Evolutionary conservation across 768 basidiomycete genomes (phyloP).

Genomic region (Trametes coccinea): DNA sequence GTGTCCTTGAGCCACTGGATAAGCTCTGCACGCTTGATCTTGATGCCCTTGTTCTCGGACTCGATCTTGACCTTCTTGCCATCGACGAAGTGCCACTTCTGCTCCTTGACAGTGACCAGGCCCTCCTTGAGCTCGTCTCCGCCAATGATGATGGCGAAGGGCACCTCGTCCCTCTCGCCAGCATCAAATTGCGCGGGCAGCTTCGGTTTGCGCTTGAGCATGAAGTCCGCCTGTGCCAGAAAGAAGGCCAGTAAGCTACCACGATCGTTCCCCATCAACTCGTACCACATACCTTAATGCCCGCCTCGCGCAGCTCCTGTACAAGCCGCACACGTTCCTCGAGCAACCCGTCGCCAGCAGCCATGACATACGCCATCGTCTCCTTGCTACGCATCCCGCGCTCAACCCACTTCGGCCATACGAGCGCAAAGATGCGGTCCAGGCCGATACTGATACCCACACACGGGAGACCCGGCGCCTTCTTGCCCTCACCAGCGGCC

Average conservation of each 20-base stretch:
- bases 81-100: constrained; percentile 74
- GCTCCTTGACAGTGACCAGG: constrained; percentile 88
- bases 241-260: constrained; percentile 7
- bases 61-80: constrained; percentile 66
- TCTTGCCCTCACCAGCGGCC: constrained; percentile 75
- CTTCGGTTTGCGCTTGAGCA: constrained; percentile 93
- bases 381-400: constrained; percentile 81
- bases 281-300: constrained; percentile 69
- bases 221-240: constrained; percentile 74
- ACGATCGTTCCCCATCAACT: background rate
- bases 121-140: constrained; percentile 83
- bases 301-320: constrained; percentile 77
- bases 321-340: constrained; percentile 82
- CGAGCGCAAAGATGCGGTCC: constrained; percentile 88
- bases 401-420: constrained; percentile 86
- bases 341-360: constrained; percentile 85
- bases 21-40: constrained; percentile 39
- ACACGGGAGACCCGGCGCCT: constrained; percentile 72
- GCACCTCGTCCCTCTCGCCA: constrained; percentile 89
- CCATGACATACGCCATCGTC: constrained; percentile 93
- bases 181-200: constrained; percentile 82
- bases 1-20: constrained; percentile 37
- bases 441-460: constrained; percentile 92
- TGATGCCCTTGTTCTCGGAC: constrained; percentile 48
- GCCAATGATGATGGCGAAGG: constrained; percentile 92